phyloP scores from a whole-genome alignment of 768 basidiomycete species.

The Lyophyllum atratum region DNA sequence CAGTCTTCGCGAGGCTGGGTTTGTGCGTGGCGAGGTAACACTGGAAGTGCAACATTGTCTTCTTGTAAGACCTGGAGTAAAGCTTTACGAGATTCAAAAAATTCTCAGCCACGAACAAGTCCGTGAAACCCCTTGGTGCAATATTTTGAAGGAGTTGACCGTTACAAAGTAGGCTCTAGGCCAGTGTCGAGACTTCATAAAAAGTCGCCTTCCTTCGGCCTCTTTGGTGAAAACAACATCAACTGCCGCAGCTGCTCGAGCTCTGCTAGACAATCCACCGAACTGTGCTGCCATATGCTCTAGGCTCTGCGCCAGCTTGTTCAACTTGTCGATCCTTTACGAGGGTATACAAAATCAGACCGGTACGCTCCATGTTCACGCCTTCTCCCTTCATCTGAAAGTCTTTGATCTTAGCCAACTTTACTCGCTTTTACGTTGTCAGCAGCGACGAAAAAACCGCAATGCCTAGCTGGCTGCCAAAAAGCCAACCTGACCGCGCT shows the following conservation, averaged over 20 bases:
- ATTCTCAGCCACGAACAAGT: slow-evolving; percentile 86
- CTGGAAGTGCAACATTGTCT: slow-evolving; percentile 71
- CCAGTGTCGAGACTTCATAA: slow-evolving; percentile 71
- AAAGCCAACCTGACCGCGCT: slow-evolving; percentile 24
- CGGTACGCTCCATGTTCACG: slow-evolving; percentile 31
- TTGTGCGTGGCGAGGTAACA: slow-evolving; percentile 60
- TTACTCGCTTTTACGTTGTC: slow-evolving; percentile 70
- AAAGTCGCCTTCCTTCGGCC: slow-evolving; percentile 51
- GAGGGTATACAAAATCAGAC: slow-evolving; percentile 66
- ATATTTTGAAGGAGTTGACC: not conserved
- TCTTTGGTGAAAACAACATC: slow-evolving; percentile 61
- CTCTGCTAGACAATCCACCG: slow-evolving; percentile 39
- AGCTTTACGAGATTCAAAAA: slow-evolving; percentile 51
- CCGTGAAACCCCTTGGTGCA: slow-evolving; percentile 5
- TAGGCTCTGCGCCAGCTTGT: slow-evolving; percentile 57
- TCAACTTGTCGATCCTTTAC: slow-evolving; percentile 62
- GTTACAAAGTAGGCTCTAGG: slow-evolving; percentile 62
- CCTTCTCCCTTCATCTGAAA: not conserved
- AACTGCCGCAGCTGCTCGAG: slow-evolving; percentile 70
- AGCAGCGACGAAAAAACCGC: slow-evolving; percentile 32
- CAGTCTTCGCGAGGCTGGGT: slow-evolving; percentile 49
- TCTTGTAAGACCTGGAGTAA: slow-evolving; percentile 59
- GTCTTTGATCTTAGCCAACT: slow-evolving; percentile 48
- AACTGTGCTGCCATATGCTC: slow-evolving; percentile 78
- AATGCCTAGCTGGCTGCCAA: slow-evolving; percentile 5